Evolutionary conservation across 2,329 filamentous ascomycete species (phyloP).

Genomic region (Curvularia sp.): DNA sequence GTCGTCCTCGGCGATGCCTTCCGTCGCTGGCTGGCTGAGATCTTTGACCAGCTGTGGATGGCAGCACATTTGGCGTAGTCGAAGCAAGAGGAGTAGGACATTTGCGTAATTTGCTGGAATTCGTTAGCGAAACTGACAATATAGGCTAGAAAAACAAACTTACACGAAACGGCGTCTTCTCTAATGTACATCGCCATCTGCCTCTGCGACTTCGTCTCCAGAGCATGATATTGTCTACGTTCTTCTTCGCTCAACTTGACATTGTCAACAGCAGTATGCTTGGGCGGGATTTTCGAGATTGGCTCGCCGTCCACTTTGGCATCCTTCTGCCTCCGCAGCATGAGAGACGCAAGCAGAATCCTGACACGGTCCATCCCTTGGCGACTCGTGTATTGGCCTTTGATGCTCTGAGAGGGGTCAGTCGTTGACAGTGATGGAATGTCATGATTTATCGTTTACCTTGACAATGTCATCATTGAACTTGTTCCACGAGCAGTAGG

Average conservation of each 20-base stretch:
- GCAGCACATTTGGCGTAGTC: slow-evolving; percentile 81
- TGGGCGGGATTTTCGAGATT: slow-evolving; percentile 72
- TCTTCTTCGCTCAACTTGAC: slow-evolving; percentile 73
- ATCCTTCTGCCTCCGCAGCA: slow-evolving; percentile 82
- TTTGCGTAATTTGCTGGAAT: slow-evolving; percentile 71
- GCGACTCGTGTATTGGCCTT: slow-evolving; percentile 44
- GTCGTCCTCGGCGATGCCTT: slow-evolving; percentile 59
- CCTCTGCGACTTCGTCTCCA: slow-evolving; percentile 71
- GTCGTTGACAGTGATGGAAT: background rate
- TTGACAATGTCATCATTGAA: slow-evolving; percentile 68
- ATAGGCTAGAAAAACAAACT: slow-evolving; percentile 1
- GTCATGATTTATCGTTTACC: slow-evolving; percentile 7
- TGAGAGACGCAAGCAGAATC: slow-evolving; percentile 76
- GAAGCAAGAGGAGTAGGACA: slow-evolving; percentile 78
- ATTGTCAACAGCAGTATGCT: slow-evolving; percentile 66
- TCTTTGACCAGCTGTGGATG: slow-evolving; percentile 76
- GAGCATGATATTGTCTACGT: slow-evolving; percentile 66
- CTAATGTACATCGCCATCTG: slow-evolving; percentile 80
- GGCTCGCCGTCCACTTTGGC: slow-evolving; percentile 81
- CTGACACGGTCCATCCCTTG: slow-evolving; percentile 74
- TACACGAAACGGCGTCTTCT: slow-evolving; percentile 67
- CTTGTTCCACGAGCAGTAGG: slow-evolving; percentile 69
- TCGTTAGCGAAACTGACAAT: slow-evolving; percentile 10
- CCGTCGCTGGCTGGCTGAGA: slow-evolving; percentile 70
- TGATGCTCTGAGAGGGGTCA: slow-evolving; percentile 46